Evolutionary conservation across 31 red algal species (phyloP).

Genomic region (Asparagopsis taxiformis): DNA sequence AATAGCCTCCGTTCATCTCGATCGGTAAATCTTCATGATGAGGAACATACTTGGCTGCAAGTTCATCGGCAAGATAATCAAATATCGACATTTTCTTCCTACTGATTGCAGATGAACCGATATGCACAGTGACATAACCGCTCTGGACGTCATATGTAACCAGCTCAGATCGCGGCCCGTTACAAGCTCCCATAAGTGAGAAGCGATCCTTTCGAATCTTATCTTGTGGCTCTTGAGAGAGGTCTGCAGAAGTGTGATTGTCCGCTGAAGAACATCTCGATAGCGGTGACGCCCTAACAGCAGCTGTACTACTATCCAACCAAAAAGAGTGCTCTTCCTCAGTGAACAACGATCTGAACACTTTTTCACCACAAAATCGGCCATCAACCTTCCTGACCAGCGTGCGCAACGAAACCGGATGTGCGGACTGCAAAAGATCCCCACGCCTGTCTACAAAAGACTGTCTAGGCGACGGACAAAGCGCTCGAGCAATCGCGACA

Average conservation of each 20-base stretch:
- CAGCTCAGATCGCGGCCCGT: conserved; percentile 51
- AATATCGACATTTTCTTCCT: conserved; percentile 7
- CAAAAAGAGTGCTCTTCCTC: conserved; percentile 13
- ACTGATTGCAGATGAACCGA: not conserved
- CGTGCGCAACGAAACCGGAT: too few species aligned
- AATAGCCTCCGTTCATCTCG: conserved; percentile 79
- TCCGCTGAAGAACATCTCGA: conserved; percentile 40
- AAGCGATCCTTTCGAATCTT: conserved; percentile 29
- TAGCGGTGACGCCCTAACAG: not conserved
- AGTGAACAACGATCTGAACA: conserved; percentile 22
- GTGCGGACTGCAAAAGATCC: too few species aligned
- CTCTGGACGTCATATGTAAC: conserved; percentile 37
- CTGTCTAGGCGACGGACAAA: not conserved
- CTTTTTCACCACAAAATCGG: not conserved
- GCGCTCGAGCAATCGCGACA: conserved; percentile 18
- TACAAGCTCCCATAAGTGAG: conserved; percentile 74
- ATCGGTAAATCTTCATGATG: conserved; percentile 36
- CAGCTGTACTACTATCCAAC: conserved; percentile 49
- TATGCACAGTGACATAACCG: conserved; percentile 1
- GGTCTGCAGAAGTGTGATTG: not conserved
- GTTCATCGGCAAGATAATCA: conserved; percentile 35
- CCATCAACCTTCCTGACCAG: conserved; percentile 7
- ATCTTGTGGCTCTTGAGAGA: not conserved
- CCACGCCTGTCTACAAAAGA: too few species aligned
- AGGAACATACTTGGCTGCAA: conserved; percentile 4